Conservation (phyloP, 108 stramenopile genomes). For the Thalassiosira profunda region DNA sequence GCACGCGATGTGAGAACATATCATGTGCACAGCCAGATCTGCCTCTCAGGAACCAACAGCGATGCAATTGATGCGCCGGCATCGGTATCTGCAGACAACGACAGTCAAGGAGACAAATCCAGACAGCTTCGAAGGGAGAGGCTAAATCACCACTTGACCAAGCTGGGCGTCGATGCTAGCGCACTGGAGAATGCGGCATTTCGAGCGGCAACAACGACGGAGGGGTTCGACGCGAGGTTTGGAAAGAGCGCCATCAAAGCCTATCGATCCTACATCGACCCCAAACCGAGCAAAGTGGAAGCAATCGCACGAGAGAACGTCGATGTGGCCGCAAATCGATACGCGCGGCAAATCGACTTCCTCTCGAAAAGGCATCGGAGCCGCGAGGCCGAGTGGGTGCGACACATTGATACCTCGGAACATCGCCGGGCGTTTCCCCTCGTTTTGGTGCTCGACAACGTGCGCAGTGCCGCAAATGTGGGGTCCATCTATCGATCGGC, state of each 20-base stretch:
- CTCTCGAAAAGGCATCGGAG: constrained; percentile 73
- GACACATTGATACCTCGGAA: constrained; percentile 62
- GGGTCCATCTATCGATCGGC: constrained; percentile 90
- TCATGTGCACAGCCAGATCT: background rate
- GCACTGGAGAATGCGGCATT: constrained; percentile 57
- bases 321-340: constrained; percentile 58
- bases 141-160: constrained; percentile 44
- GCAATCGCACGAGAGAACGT: constrained; percentile 47
- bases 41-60: background rate
- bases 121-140: constrained; percentile 39
- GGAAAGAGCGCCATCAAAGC: constrained; percentile 81
- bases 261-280: constrained; percentile 77
- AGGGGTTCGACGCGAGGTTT: constrained; percentile 68
- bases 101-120: no score
- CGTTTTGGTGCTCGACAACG: constrained; percentile 82
- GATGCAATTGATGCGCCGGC: background rate
- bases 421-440: constrained; percentile 67
- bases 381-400: constrained; percentile 77
- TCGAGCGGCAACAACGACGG: constrained; percentile 55
- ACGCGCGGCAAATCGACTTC: constrained; percentile 83
- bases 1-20: constrained; percentile 5
- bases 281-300: constrained; percentile 51
- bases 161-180: constrained; percentile 54
- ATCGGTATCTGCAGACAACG: background rate
- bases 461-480: constrained; percentile 89